Percentiles rank a stretch among this genome's conserved stretches.
These are phyloP conservation scores for Xylaria sp. DNA, from an alignment of 2,329 filamentous ascomycete species.

Conservation along the genomic window DNA sequence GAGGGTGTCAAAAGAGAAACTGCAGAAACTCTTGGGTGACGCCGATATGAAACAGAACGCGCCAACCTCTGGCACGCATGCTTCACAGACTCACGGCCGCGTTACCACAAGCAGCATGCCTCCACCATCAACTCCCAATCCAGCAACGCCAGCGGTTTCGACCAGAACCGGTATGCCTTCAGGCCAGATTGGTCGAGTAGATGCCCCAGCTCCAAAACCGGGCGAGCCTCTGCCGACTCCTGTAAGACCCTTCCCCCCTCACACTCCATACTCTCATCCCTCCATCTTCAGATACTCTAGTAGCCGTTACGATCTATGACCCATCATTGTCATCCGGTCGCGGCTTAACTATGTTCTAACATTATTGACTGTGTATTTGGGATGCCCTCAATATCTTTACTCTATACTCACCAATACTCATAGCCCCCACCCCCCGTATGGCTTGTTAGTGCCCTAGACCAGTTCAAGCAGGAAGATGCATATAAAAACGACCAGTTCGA, in stretches of 20 bases:
- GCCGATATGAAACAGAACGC: slow-evolving; percentile 38
- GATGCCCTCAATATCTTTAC: slow-evolving; percentile 4
- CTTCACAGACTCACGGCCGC: slow-evolving; percentile 43
- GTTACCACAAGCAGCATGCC: slow-evolving; percentile 38
- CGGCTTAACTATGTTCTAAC: slow-evolving; percentile 12
- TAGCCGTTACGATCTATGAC: slow-evolving; percentile 31
- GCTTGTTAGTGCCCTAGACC: slow-evolving; percentile 69
- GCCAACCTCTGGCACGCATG: slow-evolving; percentile 38
- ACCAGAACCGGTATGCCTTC: slow-evolving; percentile 35
- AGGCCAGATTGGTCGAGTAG: slow-evolving; percentile 60
- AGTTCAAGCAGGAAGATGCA: slow-evolving; percentile 53
- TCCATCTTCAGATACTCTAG: slow-evolving; percentile 32
- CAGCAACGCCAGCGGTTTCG: slow-evolving; percentile 22
- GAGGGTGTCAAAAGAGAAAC: slow-evolving; percentile 64
- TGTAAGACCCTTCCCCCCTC: slow-evolving; percentile 47
- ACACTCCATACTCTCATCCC: slow-evolving; percentile 17
- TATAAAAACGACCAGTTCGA: slow-evolving; percentile 85
- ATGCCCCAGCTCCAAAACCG: slow-evolving; percentile 57
- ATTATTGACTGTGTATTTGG: slow-evolving; percentile 7
- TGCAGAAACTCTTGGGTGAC: slow-evolving; percentile 60
- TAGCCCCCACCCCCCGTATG: slow-evolving; percentile 83
- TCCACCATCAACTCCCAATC: slow-evolving; percentile 32
- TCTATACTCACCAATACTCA: slow-evolving; percentile 26
- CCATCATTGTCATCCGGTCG: slow-evolving; percentile 16
- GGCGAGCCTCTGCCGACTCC: slow-evolving; percentile 51